Evolutionary conservation across 2,329 filamentous ascomycete genomes (phyloP).

Genomic region (Fonsecaea pugnacius): DNA sequence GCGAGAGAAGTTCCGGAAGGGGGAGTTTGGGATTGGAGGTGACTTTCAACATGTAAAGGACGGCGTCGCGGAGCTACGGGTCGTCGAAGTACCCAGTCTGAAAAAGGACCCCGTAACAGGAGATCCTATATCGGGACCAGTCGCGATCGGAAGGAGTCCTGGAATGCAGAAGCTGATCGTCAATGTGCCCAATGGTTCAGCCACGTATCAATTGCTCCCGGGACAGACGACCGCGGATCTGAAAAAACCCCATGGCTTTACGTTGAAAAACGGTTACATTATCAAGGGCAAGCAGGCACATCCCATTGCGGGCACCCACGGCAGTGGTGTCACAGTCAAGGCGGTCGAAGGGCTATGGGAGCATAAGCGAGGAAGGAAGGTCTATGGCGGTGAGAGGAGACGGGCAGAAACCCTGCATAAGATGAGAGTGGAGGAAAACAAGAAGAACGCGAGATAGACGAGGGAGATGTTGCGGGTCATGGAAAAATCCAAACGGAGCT

Average conservation of each 20-base stretch:
- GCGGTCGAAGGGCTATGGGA: constrained; percentile 93
- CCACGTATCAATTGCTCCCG: constrained; percentile 57
- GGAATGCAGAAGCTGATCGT: constrained; percentile 63
- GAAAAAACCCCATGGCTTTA: constrained; percentile 66
- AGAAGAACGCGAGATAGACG: constrained; percentile 53
- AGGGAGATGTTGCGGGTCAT: constrained; percentile 4
- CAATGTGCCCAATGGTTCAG: constrained; percentile 61
- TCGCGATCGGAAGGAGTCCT: constrained; percentile 52
- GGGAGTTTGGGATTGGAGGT: constrained; percentile 78
- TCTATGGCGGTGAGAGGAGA: constrained; percentile 94
- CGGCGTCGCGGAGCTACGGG: constrained; percentile 61
- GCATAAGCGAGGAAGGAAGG: constrained; percentile 80
- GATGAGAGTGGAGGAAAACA: constrained; percentile 77
- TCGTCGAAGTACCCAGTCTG: constrained; percentile 59
- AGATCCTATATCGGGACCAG: constrained; percentile 33
- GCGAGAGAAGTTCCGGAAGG: constrained; percentile 81
- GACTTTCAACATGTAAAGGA: constrained; percentile 75
- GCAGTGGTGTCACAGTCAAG: constrained; percentile 67
- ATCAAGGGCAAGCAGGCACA: constrained; percentile 77
- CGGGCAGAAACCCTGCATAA: constrained; percentile 84
- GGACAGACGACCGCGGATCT: constrained; percentile 50
- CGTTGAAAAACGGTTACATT: constrained; percentile 67
- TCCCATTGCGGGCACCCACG: constrained; percentile 65
- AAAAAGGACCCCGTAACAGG: constrained; percentile 43
- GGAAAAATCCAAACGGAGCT: neutral